These are phyloP conservation scores for Dovyalis caffra DNA, from an alignment of 345 rosid genomes.

Conservation along the genomic window DNA sequence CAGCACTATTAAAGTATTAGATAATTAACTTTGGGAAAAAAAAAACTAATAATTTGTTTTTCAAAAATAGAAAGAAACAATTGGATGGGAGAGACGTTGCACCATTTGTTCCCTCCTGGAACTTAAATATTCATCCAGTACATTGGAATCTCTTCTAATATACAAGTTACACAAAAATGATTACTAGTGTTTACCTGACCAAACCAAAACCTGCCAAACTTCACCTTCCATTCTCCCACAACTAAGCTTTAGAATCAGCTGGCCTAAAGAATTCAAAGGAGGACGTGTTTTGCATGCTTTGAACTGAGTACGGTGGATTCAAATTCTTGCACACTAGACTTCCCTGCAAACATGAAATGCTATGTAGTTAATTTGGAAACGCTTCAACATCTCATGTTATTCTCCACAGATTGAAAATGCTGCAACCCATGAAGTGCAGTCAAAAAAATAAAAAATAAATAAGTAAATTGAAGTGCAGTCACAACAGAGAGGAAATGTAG, in stretches of 20 bases:
- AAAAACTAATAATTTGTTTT: no score
- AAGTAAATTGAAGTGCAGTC: not conserved
- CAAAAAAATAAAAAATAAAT: no score
- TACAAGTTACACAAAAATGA: not conserved
- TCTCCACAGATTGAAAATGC: not conserved
- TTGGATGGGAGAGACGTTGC: not conserved
- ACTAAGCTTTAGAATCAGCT: no score
- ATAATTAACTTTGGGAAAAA: not conserved
- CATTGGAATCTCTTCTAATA: not conserved
- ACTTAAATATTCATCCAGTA: not conserved
- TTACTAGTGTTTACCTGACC: not conserved
- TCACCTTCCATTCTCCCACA: not conserved
- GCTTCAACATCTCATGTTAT: not conserved
- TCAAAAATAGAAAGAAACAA: no score
- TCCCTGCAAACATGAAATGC: not conserved
- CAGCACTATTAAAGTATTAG: no score
- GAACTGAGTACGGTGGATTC: not conserved
- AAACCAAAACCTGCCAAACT: not conserved
- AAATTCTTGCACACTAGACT: not conserved
- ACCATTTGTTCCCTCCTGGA: not conserved
- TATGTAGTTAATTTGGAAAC: not conserved
- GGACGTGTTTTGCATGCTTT: no score
- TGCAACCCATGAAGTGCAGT: not conserved
- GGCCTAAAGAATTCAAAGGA: no score
- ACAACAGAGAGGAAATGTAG: not conserved